These are phyloP conservation scores for Populus alba DNA, from an alignment of 345 rosid genomes.

Conservation along the genomic window DNA sequence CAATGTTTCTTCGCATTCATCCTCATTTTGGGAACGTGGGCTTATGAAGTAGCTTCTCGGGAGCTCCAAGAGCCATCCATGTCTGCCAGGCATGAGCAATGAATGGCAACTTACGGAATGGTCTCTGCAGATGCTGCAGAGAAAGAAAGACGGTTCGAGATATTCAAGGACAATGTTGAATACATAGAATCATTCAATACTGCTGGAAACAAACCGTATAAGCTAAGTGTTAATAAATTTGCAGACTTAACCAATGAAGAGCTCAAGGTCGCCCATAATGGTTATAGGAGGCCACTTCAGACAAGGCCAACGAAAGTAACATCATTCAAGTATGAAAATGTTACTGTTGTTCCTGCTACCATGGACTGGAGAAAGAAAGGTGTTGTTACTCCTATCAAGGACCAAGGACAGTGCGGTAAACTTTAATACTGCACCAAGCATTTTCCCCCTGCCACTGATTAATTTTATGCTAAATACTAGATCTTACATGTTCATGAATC, in stretches of 20 bases:
- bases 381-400: too few species aligned
- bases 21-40: not conserved
- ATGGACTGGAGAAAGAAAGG: too few species aligned
- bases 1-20: not conserved
- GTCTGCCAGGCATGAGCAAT: constrained; percentile 28
- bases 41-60: constrained; percentile 14
- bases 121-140: constrained; percentile 19
- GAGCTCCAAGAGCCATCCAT: constrained; percentile 15
- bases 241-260: constrained; percentile 48
- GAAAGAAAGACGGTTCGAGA: constrained; percentile 21
- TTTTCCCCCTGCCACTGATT: too few species aligned
- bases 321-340: constrained; percentile 25
- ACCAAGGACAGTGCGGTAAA: too few species aligned
- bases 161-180: constrained; percentile 28
- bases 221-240: constrained; percentile 40
- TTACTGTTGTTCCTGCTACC: not conserved
- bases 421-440: too few species aligned
- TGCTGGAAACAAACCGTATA: constrained; percentile 27
- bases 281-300: constrained; percentile 24
- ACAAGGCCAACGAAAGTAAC: not conserved
- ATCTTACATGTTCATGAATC: accelerated
- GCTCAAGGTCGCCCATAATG: constrained; percentile 34
- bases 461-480: too few species aligned
- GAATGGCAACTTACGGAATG: constrained; percentile 28
- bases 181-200: constrained; percentile 25